Conservation (phyloP, 2,329 filamentous ascomycete genomes). For the Diaporthe nobilis region DNA sequence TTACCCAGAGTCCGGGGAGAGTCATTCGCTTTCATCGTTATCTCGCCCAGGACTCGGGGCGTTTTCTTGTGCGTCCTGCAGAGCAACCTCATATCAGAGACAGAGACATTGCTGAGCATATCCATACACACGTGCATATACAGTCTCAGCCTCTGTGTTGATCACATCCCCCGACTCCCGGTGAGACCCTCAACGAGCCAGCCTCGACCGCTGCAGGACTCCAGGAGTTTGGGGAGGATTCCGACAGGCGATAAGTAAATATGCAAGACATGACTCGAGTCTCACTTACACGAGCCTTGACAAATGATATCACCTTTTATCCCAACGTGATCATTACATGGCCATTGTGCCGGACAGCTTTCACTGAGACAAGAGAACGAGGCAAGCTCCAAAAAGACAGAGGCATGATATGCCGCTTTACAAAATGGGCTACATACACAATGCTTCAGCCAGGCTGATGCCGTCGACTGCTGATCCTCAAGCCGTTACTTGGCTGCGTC, state of each 20-base stretch:
- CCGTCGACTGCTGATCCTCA: neutral
- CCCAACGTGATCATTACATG: neutral
- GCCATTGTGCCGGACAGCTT: neutral
- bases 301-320: neutral
- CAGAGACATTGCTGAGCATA: too few relatives aligned
- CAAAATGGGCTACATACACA: neutral
- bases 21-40: conserved; percentile 17
- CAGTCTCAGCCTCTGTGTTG: too few relatives aligned
- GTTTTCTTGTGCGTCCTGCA: neutral
- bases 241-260: neutral
- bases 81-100: neutral
- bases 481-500: neutral
- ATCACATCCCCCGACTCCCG: neutral
- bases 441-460: neutral
- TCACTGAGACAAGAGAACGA: neutral
- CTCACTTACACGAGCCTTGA: conserved; percentile 18
- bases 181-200: neutral
- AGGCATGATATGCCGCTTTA: neutral
- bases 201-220: too few relatives aligned
- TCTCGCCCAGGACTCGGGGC: neutral
- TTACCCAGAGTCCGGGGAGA: conserved; percentile 10
- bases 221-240: neutral
- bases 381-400: neutral
- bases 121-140: neutral
- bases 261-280: conserved; percentile 29